Percentiles rank a stretch among this genome's conserved stretches.
Conservation (phyloP, 2,329 filamentous ascomycete species). For the Zasmidium angulare region DNA sequence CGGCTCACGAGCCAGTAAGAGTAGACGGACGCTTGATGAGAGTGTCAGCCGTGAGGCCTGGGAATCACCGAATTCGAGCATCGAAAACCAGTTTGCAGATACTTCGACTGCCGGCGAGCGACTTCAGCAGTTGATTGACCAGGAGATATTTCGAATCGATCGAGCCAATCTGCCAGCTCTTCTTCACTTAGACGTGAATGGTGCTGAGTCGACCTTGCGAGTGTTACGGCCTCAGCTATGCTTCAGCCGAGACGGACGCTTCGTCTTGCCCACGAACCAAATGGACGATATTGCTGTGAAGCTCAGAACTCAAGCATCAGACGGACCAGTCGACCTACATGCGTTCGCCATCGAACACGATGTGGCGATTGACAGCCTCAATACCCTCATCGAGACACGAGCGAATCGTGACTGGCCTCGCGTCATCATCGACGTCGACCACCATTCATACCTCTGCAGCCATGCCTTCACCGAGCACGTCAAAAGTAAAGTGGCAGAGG, state of each 20-base stretch:
- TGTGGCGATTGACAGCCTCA: slow-evolving; percentile 16
- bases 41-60: background rate
- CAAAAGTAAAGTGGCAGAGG: slow-evolving; percentile 13
- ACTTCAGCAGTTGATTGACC: background rate
- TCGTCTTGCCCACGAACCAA: slow-evolving; percentile 17
- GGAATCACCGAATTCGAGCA: background rate
- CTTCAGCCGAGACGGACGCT: slow-evolving; percentile 17
- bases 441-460: slow-evolving; percentile 20
- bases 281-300: slow-evolving; percentile 18
- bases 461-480: slow-evolving; percentile 14
- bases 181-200: slow-evolving; percentile 17
- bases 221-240: slow-evolving; percentile 17
- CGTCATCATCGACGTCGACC: slow-evolving; percentile 21
- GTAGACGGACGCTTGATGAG: background rate
- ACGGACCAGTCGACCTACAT: slow-evolving; percentile 17
- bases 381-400: slow-evolving; percentile 20
- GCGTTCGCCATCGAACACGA: slow-evolving; percentile 20
- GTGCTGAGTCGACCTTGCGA: slow-evolving; percentile 15
- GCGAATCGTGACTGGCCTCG: slow-evolving; percentile 22
- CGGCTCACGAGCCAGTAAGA: background rate
- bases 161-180: slow-evolving; percentile 10
- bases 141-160: slow-evolving; percentile 1
- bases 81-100: background rate
- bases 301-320: slow-evolving; percentile 14
- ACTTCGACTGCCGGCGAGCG: background rate